Base-by-base conservation (phyloP, 2,329 filamentous ascomycete species). In the Alternaria ventricosa region DNA sequence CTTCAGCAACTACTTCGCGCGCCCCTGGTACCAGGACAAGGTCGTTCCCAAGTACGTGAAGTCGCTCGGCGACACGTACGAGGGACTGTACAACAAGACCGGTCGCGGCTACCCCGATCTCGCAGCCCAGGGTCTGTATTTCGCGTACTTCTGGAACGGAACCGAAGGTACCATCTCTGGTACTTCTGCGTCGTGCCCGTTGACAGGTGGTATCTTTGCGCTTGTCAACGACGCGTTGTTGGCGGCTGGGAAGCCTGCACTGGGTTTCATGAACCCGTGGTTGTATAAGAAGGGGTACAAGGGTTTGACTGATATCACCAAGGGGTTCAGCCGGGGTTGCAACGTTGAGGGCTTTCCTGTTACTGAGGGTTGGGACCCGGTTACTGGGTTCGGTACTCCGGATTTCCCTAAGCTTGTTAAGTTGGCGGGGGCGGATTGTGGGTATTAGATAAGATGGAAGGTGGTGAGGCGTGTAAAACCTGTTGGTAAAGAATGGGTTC, bases 71-170 rank as follows among this genome's bases (percentile, higher is more conserved):
- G 76, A 78, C 74, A 60, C 76, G 73, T 87, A 78, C 77, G 79
- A 72, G 65, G 80, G 83, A 15, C 82, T 89, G 69, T 85, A 82
- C 78, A 82, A 84, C 74, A 75, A 80, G 68, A 44, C 85, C 4
- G 89, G 89, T 0, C 84, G 89, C 60, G 89, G 80, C 0, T 87
- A 88, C 65, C 88, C 89, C 0, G 89, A 91, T 69, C 83, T 92
- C 22, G 85, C 89, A 2, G 86, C 86, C 8, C 86, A 88, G 64
- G 90, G 89, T 22, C 75, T 75, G 75, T 75, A 79, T 64, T 86
- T 84, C 68, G 80, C 79, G 4, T 78, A 82, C 23, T 75, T 84
- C 28, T 80, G 82, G 74, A 79, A 82, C 59, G 79, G 80, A 3
- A 78, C 71, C 0, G 76, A 82, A 46, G 68, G 63, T 2, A 70